These are phyloP conservation scores for Atkinsonella hypoxylon DNA, from an alignment of 2,329 filamentous ascomycete species.

Conservation along the genomic window DNA sequence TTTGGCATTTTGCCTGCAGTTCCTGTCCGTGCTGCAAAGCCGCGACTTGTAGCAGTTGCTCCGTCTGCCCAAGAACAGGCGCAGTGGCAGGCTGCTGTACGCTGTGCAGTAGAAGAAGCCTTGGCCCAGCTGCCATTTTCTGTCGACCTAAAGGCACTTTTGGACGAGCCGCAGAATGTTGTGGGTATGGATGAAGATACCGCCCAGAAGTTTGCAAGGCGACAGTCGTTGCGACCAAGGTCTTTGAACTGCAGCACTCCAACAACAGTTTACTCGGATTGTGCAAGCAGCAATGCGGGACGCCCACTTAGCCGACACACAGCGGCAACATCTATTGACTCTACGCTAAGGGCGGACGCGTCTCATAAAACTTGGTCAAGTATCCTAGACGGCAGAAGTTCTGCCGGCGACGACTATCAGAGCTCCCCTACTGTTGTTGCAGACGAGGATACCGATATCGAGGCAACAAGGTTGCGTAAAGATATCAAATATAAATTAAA, in stretches of 20 bases:
- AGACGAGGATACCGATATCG: not conserved
- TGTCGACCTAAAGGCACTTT: slow-evolving; percentile 2
- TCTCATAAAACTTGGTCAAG: not conserved
- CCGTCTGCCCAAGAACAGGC: not conserved
- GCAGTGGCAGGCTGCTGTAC: slow-evolving; percentile 6
- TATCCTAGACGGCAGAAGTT: slow-evolving; percentile 1
- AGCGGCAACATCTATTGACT: slow-evolving; percentile 32
- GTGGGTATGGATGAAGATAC: slow-evolving; percentile 2
- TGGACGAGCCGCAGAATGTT: slow-evolving; percentile 3
- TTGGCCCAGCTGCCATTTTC: slow-evolving; percentile 5
- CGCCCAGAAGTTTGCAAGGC: slow-evolving; percentile 3
- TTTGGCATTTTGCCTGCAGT: not conserved
- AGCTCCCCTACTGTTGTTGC: not conserved
- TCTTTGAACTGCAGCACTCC: slow-evolving; percentile 27
- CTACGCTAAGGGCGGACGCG: slow-evolving; percentile 8
- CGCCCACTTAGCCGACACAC: slow-evolving; percentile 32
- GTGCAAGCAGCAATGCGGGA: slow-evolving; percentile 26
- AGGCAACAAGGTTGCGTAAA: not conserved
- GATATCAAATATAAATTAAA: not conserved
- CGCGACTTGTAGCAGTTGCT: not conserved
- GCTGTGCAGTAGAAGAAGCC: slow-evolving; percentile 6
- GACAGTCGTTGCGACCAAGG: slow-evolving; percentile 20
- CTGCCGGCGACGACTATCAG: not conserved
- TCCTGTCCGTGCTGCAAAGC: not conserved
- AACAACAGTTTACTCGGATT: slow-evolving; percentile 22